phyloP scores from a whole-genome alignment of 352 stramenopile genomes.

The Phytopythium helicoides region DNA sequence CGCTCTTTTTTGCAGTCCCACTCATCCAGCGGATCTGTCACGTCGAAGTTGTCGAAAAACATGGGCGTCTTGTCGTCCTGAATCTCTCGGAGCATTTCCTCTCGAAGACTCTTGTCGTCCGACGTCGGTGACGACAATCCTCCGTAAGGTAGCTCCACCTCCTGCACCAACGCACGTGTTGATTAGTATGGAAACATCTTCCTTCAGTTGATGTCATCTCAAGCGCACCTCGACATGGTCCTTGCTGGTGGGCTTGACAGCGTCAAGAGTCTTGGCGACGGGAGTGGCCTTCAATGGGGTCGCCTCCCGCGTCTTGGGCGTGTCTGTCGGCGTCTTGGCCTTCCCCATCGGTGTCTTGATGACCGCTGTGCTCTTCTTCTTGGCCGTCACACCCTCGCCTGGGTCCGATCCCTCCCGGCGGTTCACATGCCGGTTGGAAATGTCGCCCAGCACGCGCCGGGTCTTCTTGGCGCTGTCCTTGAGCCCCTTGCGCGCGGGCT shows the following conservation, averaged over 20 bases:
- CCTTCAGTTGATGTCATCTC: too few relatives aligned
- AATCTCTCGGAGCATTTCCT: slow-evolving; percentile 55
- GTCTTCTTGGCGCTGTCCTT: slow-evolving; percentile 41
- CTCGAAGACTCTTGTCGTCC: slow-evolving; percentile 37
- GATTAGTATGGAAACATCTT: too few relatives aligned
- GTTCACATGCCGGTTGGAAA: slow-evolving; percentile 72
- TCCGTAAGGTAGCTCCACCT: slow-evolving; percentile 75
- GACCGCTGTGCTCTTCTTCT: slow-evolving; percentile 23
- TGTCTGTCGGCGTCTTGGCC: slow-evolving; percentile 20
- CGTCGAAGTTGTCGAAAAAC: slow-evolving; percentile 44
- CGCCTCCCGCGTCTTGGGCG: slow-evolving; percentile 14
- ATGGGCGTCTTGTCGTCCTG: slow-evolving; percentile 40
- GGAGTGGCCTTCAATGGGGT: slow-evolving; percentile 12
- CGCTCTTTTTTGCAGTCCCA: slow-evolving; percentile 44
- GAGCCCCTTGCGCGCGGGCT: slow-evolving; percentile 32
- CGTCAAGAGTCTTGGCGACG: slow-evolving; percentile 8
- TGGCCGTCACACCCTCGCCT: not conserved
- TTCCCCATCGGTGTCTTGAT: slow-evolving; percentile 11
- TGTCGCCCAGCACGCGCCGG: slow-evolving; percentile 66
- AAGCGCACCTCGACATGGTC: slow-evolving; percentile 1
- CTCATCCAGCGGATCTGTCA: slow-evolving; percentile 15
- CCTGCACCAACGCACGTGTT: slow-evolving; percentile 19
- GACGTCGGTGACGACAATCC: slow-evolving; percentile 36
- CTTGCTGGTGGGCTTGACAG: not conserved
- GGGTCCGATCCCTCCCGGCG: slow-evolving; percentile 13